These are phyloP conservation scores for Syzygium malaccense DNA, from an alignment of 441 rosid genomes.

Conservation along the genomic window DNA sequence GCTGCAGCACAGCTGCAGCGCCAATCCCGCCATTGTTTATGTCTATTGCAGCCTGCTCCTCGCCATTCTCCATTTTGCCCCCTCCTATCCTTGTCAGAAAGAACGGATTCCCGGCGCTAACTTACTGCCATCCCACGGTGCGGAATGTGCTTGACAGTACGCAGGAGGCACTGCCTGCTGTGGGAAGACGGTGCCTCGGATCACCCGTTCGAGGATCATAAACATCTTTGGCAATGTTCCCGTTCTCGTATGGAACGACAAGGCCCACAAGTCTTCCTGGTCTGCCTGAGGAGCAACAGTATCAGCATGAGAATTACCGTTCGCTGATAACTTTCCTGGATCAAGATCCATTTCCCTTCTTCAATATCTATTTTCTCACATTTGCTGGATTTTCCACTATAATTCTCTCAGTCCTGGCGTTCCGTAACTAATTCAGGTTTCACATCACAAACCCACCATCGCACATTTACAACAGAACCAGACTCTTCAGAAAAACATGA, in stretches of 20 bases:
- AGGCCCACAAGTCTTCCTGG: conserved; percentile 63
- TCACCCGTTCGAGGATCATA: conserved; percentile 58
- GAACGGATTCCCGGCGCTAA: conserved; percentile 64
- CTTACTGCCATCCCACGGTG: conserved; percentile 45
- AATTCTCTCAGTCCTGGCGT: no score
- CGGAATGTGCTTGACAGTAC: conserved; percentile 38
- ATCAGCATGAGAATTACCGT: neutral
- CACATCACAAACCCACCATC: no score
- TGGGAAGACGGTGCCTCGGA: conserved; percentile 41
- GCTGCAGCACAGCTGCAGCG: conserved; percentile 17
- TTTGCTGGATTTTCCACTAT: no score
- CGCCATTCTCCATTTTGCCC: conserved; percentile 42
- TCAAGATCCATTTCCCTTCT: no score
- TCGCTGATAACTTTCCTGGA: neutral
- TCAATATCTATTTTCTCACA: no score
- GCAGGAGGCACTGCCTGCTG: conserved; percentile 33
- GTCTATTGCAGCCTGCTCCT: conserved; percentile 51
- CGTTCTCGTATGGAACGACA: conserved; percentile 45
- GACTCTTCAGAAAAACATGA: no score
- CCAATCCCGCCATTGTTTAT: conserved; percentile 45
- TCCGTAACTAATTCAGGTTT: no score
- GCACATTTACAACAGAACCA: no score
- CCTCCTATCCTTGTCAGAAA: conserved; percentile 62
- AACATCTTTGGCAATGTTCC: conserved; percentile 36
- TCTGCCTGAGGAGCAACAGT: conserved; percentile 33